Conservation (phyloP, 305 asterid genomes). For the Nicotiana rustica region DNA sequence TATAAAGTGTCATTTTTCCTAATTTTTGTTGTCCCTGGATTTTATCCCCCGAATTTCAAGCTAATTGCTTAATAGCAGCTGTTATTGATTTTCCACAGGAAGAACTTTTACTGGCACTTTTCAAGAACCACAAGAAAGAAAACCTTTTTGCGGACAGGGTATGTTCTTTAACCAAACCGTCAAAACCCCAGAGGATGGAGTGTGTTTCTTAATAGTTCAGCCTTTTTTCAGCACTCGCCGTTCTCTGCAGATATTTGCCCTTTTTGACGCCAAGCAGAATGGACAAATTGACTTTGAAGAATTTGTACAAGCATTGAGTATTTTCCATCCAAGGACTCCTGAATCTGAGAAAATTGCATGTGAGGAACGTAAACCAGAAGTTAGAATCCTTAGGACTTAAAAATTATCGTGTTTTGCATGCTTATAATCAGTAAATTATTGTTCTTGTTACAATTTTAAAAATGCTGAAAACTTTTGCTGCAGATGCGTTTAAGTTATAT, state of each 20-base stretch:
- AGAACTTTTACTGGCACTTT: constrained; percentile 44
- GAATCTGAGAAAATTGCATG: constrained; percentile 45
- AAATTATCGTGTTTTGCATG: neutral
- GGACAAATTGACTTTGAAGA: constrained; percentile 50
- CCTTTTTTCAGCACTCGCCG: neutral
- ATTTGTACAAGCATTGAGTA: constrained; percentile 40
- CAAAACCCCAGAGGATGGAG: neutral
- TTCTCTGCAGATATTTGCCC: constrained; percentile 43
- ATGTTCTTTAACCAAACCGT: neutral
- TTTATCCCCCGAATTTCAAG: neutral
- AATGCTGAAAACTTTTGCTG: constrained; percentile 10
- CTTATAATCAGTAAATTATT: too few relatives aligned
- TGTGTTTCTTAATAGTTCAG: neutral
- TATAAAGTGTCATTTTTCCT: too few relatives aligned
- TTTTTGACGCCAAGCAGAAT: constrained; percentile 45
- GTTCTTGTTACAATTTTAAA: neutral
- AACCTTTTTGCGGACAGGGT: constrained; percentile 46
- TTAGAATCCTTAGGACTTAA: neutral
- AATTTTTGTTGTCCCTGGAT: neutral
- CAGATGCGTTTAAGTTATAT: constrained; percentile 46
- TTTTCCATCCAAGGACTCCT: constrained; percentile 50
- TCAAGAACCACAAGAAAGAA: constrained; percentile 34
- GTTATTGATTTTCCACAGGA: constrained; percentile 35
- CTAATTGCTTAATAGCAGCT: neutral
- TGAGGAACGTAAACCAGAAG: constrained; percentile 28